Evolutionary conservation across 163 green algal species (phyloP), one percentile per base, ranked within the genome.

Genomic region (Volvox carteri): DNA sequence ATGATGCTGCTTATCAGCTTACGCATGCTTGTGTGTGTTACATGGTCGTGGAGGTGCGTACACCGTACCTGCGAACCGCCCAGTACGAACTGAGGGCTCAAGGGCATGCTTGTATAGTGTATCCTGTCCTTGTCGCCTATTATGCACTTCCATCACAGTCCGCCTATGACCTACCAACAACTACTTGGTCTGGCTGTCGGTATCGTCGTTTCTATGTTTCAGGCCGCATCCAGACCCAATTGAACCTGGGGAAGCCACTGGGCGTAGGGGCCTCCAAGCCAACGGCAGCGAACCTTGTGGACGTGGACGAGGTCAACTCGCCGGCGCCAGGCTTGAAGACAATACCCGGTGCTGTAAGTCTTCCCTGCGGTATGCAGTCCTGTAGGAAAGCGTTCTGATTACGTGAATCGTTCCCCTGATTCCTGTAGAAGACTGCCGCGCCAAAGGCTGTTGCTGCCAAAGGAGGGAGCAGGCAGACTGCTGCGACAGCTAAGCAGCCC

Each of bases 221-320:
- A 88, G 83, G 68, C 12, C 83, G 68, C 14, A 83, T 88, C 48
- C 48, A 88, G 37, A 58, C 48, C 7, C 48, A 76, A n/a, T 54
- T 89, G 9, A 84, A 70, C 70, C 21, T 89, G 1, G 54, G 72
- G n/a, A 83, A 83, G 50, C 21, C 84, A 7, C 25, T 5, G 0
- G 83, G 7, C 21, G 8, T 42, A 8, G 62, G 11, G 62, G 11
- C 80, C 4, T 42, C 75, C n/a, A 67, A 85, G 54, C 78, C 48
- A 16, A 33, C 50, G n/a, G 46, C 44, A 25, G 54, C 78, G 8
- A 9, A 84, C 72, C 41, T 76, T 2, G 39, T 58, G 35, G 87
- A 88, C 5, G 76, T 88, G 41, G 79, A 88, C 14, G 86, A 91
- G 28, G 70, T 88, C 41, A 91, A 48, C 65, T 91, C 87, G 44